Base-by-base conservation (phyloP, 192 early-diverging fungal species). In the Coemansia sp. region DNA sequence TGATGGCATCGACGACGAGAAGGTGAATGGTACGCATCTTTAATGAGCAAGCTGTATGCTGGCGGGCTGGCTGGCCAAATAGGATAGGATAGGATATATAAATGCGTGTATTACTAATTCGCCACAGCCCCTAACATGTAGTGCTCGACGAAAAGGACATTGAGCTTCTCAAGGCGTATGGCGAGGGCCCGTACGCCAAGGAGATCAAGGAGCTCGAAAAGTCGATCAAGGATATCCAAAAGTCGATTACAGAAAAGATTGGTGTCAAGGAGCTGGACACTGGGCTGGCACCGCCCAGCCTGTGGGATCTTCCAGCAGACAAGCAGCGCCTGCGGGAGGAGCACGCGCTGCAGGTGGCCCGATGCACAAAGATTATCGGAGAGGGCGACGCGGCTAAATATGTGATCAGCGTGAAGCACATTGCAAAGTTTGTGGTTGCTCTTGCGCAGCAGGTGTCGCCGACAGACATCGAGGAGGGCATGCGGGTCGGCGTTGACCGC, bases 231-330 rank as follows among this genome's bases (percentile, higher is more conserved):
- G 97, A 98, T 49, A 85, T 88, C 23, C 97, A 99, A 80, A 98
- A 98, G 84, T 83, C 92, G 24, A 95, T 99, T 62, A 98, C 95
- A 75, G 95, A 99, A 71, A 95, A 94, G 85, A 97, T 99, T 87
- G 97, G 96, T 47, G 93, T 99, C 42, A 97, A 97, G 82, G 96
- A 98, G 84, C 89, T 91, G 19, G 96, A 99, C 74, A 98, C 97
- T 51, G 97, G 97, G 45, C 83, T 99, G 29, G 95, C 97, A 5
- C 92, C 92, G 52, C 97, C 97, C 46, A 98, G 94, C 65, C 77
- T 97, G 65, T 99, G 97, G 97, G 97, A 99, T 76, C 89, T 99
- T 53, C 97, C 95, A 46, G 93, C 95, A 8, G 97, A 99, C 81
- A 97, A 97, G 84, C 95, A 97, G 72, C 83, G 95, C 32, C 95